Evolutionary conservation across 1,284 basidiomycete species (phyloP).

Genomic region (Wolfiporia cocos): DNA sequence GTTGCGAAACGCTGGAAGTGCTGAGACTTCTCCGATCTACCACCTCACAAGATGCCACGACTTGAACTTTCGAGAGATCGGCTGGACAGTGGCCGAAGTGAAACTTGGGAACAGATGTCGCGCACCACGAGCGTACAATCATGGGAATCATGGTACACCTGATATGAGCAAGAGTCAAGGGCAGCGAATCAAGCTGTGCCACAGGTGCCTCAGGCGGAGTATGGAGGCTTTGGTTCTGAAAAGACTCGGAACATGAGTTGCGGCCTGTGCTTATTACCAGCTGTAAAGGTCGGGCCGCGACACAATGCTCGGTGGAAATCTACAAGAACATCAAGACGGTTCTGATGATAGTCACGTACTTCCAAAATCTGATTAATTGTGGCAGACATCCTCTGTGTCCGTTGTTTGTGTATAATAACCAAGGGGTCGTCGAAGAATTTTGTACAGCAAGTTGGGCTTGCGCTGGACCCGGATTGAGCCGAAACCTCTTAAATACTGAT

Average conservation of each 20-base stretch:
- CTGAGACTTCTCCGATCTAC: slow-evolving; percentile 39
- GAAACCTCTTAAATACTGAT: too few species aligned
- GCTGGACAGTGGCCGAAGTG: too few species aligned
- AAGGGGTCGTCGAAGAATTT: too few species aligned
- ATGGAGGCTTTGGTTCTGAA: slow-evolving; percentile 41
- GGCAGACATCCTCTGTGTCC: too few species aligned
- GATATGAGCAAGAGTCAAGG: slow-evolving; percentile 47
- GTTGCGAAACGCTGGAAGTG: slow-evolving; percentile 33
- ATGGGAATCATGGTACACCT: slow-evolving; percentile 34
- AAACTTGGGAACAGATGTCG: slow-evolving; percentile 32
- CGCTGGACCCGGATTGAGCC: too few species aligned
- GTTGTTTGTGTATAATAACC: too few species aligned
- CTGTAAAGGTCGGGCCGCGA: slow-evolving; percentile 33
- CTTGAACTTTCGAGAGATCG: too few species aligned
- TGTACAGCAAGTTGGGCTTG: too few species aligned
- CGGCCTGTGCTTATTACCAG: slow-evolving; percentile 40
- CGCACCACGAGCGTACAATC: slow-evolving; percentile 35
- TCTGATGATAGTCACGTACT: too few species aligned
- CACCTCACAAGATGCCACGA: slow-evolving; percentile 24
- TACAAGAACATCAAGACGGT: slow-evolving; percentile 38
- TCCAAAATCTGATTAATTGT: too few species aligned
- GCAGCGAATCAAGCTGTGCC: slow-evolving; percentile 43
- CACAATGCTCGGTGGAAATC: slow-evolving; percentile 36
- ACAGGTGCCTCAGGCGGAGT: slow-evolving; percentile 42
- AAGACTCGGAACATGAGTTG: slow-evolving; percentile 39